Base-by-base conservation (phyloP, 2,329 filamentous ascomycete species). In the Periconia digitata region DNA sequence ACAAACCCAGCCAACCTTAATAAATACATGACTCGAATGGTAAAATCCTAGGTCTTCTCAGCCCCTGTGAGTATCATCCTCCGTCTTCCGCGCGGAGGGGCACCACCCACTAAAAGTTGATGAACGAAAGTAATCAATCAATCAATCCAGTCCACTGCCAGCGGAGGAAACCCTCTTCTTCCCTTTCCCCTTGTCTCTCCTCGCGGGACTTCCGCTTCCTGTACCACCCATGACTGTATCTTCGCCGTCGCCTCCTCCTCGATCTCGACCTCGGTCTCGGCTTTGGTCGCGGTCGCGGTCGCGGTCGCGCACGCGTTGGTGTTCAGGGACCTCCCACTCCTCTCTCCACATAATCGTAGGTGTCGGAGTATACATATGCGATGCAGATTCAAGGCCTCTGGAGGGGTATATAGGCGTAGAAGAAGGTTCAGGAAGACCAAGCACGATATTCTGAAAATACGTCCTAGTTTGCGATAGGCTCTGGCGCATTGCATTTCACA, bases 381-480 rank as follows among this genome's bases (percentile, higher is more conserved):
- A 18, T 8, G 35, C 12, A 18, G 35, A 16, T 15, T 12, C 8
- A 8, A 16, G 35, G 17, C 8, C 12, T 38, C 8, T 15, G 35
- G 17, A 16, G 8, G 12, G 17, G 35, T 38, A 16, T 15, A 16
- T 12, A 16, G 8, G 49, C 13, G 13, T 47, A 45, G 24, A 32
- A 15, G 27, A 32, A 12, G 27, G 43, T 21, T 51, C 23, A 27
- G 36, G 49, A 45, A 55, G 41, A 6, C 71, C 71, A 17, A 60
- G 49, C 43, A 72, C 47, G 2, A 71, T 46, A 24, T 65, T 64
- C 16, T 60, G 53, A 43, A 65, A 72, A 24, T 64, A 56, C 12
- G 59, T 50, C 12, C 70, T 57, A 5, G 67, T 72, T 49, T 61
- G 59, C 1, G 48, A 53, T 18, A 64, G 51, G 53, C 68, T 71